phyloP scores from a whole-genome alignment of 2,329 filamentous ascomycete genomes.

The Fusarium coffeatum region DNA sequence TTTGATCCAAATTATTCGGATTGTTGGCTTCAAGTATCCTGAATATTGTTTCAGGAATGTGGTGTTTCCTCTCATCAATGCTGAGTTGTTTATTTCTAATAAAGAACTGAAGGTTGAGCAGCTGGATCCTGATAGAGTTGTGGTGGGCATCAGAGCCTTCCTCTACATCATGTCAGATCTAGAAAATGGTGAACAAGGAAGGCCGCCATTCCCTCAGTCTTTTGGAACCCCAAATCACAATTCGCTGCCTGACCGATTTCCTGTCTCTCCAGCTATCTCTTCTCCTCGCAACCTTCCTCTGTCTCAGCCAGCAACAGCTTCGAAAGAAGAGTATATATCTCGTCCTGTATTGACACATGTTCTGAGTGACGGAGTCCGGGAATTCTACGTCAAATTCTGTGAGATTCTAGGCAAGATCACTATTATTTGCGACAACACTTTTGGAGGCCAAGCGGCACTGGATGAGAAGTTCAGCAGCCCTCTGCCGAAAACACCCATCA shows the following conservation, averaged over 20 bases:
- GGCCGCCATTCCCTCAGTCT: conserved; percentile 86
- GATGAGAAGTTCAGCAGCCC: conserved; percentile 94
- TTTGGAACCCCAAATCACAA: conserved; percentile 55
- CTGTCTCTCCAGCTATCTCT: conserved; percentile 55
- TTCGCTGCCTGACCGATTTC: conserved; percentile 60
- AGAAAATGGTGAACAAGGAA: conserved; percentile 81
- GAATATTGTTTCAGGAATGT: conserved; percentile 93
- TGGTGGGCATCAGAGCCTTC: conserved; percentile 96
- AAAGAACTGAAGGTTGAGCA: conserved; percentile 88
- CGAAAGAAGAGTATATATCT: conserved; percentile 74
- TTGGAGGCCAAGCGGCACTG: conserved; percentile 92
- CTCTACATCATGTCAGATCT: conserved; percentile 92
- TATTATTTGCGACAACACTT: conserved; percentile 95
- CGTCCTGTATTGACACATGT: conserved; percentile 69
- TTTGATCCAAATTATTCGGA: conserved; percentile 90
- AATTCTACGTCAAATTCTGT: conserved; percentile 91
- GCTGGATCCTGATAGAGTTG: conserved; percentile 94
- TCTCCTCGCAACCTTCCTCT: conserved; percentile 50
- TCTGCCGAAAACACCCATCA: conserved; percentile 92
- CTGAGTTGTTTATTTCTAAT: conserved; percentile 82
- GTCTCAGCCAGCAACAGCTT: conserved; percentile 41
- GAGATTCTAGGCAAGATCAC: conserved; percentile 96
- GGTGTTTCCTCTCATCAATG: conserved; percentile 95
- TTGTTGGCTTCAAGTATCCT: conserved; percentile 92
- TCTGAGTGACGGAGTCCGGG: conserved; percentile 80